Conservation (phyloP, 805 yeast species). For the Deakozyma indianensis region DNA sequence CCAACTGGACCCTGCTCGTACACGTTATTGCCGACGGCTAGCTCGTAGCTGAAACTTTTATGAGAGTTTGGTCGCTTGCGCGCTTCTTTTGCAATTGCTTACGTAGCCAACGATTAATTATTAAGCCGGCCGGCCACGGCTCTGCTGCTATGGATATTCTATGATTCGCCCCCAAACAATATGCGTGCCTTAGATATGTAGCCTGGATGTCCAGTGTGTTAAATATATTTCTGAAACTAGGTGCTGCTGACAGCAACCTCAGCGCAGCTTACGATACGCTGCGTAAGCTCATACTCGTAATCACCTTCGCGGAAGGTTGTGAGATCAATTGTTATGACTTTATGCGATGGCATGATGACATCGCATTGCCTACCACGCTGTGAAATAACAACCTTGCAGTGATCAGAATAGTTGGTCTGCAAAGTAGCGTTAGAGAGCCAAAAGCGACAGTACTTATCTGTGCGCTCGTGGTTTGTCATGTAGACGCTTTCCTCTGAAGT, state of each 20-base stretch:
- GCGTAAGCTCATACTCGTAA: not conserved
- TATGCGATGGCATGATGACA: conserved; percentile 31
- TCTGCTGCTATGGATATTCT: no score
- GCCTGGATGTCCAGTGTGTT: no score
- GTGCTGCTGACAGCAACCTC: not conserved
- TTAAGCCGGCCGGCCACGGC: no score
- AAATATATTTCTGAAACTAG: no score
- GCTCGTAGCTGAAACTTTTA: no score
- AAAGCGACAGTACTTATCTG: conserved; percentile 74
- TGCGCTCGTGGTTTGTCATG: conserved; percentile 54
- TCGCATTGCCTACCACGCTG: conserved; percentile 64
- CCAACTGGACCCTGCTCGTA: no score
- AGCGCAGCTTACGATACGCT: not conserved
- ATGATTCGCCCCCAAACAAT: no score
- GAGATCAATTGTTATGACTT: not conserved
- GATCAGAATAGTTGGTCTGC: conserved; percentile 93
- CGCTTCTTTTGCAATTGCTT: no score
- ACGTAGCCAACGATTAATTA: no score
- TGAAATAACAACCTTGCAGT: conserved; percentile 72
- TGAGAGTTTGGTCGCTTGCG: no score
- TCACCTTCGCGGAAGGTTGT: not conserved
- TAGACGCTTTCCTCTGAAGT: conserved; percentile 27
- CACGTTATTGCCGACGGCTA: no score
- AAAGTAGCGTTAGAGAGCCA: conserved; percentile 83
- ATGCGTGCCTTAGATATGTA: no score